Evolutionary conservation across 1,139 yeast genomes (phyloP), one percentile per base, ranked within the genome.

Genomic region (Magnusiomyces fungicola): DNA sequence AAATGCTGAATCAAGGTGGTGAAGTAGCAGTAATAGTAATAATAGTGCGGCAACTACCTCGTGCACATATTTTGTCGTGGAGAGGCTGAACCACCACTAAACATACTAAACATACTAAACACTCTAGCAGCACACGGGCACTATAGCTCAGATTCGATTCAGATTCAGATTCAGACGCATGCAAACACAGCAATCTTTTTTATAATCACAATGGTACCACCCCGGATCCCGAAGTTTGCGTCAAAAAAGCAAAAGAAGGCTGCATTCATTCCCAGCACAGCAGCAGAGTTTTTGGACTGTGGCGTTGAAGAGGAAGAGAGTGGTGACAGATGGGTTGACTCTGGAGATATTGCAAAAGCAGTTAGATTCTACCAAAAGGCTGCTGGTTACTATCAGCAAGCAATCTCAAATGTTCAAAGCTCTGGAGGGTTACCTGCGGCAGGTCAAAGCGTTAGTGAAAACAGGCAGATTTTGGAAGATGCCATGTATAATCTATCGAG

Each of bases 311-410:
- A 58, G 43, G 66, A 61, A 37, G 66, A 60, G 41, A 56, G 56
- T 36, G 67, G 65, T 16, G 65, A 61, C 48, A 57, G 66, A 36
- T 62, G 66, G 66, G 51, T 60, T 23, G 54, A 53, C n/a, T 58
- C 63, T 2, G 60, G 61, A 2, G 66, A 62, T 50, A 50, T 55
- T n/a, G 57, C 63, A 34, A 62, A 62, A 49, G 66, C 61, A 1
- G 53, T 62, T 16, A 50, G 66, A 47, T 62, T 62, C 50, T 62
- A 61, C 45, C 60, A 58, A 47, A 44, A 59, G 25, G 64, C 65
- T 4, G 52, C 45, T 34, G 47, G 45, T 32, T 39, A 53, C 45
- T 62, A 62, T 46, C 25, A 47, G 16, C 45, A 41, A 34, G 59
- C 58, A 3, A 43, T 57, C 2, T 50, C 46, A 19, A 48, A 55